Evolutionary conservation across 352 stramenopile genomes (phyloP).

Genomic region (Phytopythium vexans): DNA sequence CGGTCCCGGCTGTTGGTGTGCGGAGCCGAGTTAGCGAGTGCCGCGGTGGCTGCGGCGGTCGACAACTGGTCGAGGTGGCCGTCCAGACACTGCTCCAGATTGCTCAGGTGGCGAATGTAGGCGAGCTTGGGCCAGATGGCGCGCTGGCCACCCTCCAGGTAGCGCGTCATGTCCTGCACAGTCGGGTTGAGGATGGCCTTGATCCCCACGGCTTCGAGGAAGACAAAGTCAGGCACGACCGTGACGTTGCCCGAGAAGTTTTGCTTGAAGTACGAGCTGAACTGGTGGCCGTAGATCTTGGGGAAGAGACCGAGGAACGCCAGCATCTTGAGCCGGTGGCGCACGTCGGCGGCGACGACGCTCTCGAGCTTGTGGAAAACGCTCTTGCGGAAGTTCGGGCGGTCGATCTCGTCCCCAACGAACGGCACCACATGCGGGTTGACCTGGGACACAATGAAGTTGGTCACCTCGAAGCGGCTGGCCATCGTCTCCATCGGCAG

Average conservation of each 20-base stretch:
- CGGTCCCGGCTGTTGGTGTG: background rate
- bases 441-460: slow-evolving; percentile 89
- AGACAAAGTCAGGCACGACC: slow-evolving; percentile 89
- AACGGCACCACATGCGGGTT: slow-evolving; percentile 93
- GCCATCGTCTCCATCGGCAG: slow-evolving; percentile 93
- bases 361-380: slow-evolving; percentile 77
- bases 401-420: slow-evolving; percentile 86
- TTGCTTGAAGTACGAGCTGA: slow-evolving; percentile 82
- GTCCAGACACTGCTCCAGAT: slow-evolving; percentile 84
- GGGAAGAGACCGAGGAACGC: slow-evolving; percentile 86
- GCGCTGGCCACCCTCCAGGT: slow-evolving; percentile 86
- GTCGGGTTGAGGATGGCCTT: slow-evolving; percentile 86
- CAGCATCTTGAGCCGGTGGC: slow-evolving; percentile 69
- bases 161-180: slow-evolving; percentile 63
- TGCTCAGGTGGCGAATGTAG: slow-evolving; percentile 92
- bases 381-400: slow-evolving; percentile 57
- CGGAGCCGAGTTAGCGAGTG: background rate
- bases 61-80: slow-evolving; percentile 29
- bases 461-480: slow-evolving; percentile 92
- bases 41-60: slow-evolving; percentile 5
- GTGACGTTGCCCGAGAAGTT: slow-evolving; percentile 97
- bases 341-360: slow-evolving; percentile 72
- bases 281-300: slow-evolving; percentile 77
- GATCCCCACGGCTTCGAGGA: slow-evolving; percentile 73
- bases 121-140: slow-evolving; percentile 90